These are phyloP conservation scores for Aspergillus biplanus DNA, from an alignment of 495 filamentous ascomycete species.

Conservation along the genomic window DNA sequence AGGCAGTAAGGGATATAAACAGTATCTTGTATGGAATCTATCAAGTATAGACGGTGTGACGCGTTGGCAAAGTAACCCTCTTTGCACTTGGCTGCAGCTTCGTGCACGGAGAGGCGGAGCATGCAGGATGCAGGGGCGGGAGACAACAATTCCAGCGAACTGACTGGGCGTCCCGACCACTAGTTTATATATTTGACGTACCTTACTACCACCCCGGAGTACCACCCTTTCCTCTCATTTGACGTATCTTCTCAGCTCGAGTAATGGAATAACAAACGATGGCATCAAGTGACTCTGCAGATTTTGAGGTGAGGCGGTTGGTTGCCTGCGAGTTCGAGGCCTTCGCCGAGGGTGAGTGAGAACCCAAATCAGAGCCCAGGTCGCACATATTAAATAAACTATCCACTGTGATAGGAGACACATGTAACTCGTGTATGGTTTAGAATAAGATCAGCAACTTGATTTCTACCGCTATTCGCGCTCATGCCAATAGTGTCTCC, in stretches of 20 bases:
- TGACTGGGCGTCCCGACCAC: constrained; percentile 16
- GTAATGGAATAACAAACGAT: constrained; percentile 14
- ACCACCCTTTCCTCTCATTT: constrained; percentile 13
- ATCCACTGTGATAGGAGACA: constrained; percentile 9
- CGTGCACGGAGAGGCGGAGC: constrained; percentile 24
- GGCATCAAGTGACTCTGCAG: constrained; percentile 3
- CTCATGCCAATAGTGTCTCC: constrained; percentile 23
- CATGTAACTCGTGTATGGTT: constrained; percentile 13
- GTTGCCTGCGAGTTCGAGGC: background rate
- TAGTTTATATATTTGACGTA: constrained; percentile 22
- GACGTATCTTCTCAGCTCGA: constrained; percentile 12
- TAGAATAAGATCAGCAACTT: constrained; percentile 24
- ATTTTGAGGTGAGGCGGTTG: constrained; percentile 4
- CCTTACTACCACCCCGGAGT: constrained; percentile 12
- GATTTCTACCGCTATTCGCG: constrained; percentile 22
- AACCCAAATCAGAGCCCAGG: background rate
- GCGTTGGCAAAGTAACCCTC: constrained; percentile 25
- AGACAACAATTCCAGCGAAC: background rate
- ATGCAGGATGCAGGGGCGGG: constrained; percentile 25
- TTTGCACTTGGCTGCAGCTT: constrained; percentile 20
- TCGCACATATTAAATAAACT: constrained; percentile 10
- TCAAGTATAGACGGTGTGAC: constrained; percentile 30
- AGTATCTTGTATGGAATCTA: constrained; percentile 15
- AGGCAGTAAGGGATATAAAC: constrained; percentile 16
- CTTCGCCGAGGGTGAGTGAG: background rate